These are phyloP conservation scores for Coemansia sp. DNA, from an alignment of 192 early-diverging fungal species.

Conservation along the genomic window DNA sequence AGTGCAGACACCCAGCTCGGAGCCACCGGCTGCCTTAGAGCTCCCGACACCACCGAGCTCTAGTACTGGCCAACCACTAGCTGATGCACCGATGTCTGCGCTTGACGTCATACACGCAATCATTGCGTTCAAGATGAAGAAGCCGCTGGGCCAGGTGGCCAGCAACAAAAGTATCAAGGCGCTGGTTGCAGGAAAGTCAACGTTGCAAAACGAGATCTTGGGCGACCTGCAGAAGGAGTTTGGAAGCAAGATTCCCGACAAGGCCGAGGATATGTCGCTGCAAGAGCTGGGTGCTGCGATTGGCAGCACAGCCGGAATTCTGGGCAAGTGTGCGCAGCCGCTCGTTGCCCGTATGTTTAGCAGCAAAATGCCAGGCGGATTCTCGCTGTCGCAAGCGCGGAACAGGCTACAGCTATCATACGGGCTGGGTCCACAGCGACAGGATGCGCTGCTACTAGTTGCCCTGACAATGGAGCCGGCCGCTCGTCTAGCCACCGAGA, in stretches of 20 bases:
- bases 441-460: conserved; percentile 70
- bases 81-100: conserved; percentile 71
- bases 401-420: conserved; percentile 62
- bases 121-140: conserved; percentile 89
- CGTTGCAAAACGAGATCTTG: conserved; percentile 93
- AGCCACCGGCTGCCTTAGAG: too few relatives aligned
- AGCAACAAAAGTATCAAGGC: conserved; percentile 69
- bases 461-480: conserved; percentile 81
- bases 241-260: conserved; percentile 76
- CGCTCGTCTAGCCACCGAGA: conserved; percentile 58
- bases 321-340: conserved; percentile 81
- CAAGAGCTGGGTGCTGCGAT: conserved; percentile 72
- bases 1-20: conserved; percentile 59
- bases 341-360: conserved; percentile 78
- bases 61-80: conserved; percentile 11
- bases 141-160: conserved; percentile 67
- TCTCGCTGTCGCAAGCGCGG: conserved; percentile 71
- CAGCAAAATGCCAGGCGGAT: conserved; percentile 91
- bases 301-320: conserved; percentile 60
- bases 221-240: conserved; percentile 94
- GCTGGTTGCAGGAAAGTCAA: conserved; percentile 89
- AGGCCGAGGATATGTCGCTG: conserved; percentile 80
- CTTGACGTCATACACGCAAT: conserved; percentile 72
- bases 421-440: conserved; percentile 75
- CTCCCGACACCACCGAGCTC: conserved; percentile 63